Conservation (phyloP, 176 grass and related monocot species). For the Bothriochloa decipiens region DNA sequence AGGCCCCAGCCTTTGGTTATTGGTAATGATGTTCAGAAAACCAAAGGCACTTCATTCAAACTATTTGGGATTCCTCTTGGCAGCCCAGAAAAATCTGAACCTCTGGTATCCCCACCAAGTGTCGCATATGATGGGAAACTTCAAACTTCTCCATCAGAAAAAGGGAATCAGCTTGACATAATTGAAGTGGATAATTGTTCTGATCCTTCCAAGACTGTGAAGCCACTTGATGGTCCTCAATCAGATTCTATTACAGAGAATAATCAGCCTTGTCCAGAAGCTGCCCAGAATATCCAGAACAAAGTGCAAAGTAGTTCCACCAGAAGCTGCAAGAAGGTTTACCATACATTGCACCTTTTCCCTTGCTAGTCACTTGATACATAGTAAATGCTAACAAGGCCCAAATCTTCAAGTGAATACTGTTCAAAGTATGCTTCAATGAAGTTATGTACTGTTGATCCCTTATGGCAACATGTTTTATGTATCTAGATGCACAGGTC, state of each 20-base stretch:
- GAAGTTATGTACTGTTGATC: constrained; percentile 15
- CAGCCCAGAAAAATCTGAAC: constrained; percentile 41
- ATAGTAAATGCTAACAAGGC: not conserved
- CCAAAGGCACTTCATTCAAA: constrained; percentile 51
- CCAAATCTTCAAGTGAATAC: not conserved
- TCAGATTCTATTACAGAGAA: constrained; percentile 38
- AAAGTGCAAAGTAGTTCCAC: constrained; percentile 64
- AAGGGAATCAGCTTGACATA: constrained; percentile 14
- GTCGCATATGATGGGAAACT: constrained; percentile 30
- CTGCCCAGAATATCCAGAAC: constrained; percentile 50
- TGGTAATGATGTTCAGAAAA: constrained; percentile 52
- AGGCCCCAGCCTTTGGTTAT: constrained; percentile 47
- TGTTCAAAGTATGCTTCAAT: constrained; percentile 10
- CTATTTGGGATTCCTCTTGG: constrained; percentile 61
- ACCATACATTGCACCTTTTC: constrained; percentile 25
- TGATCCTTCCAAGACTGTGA: constrained; percentile 49
- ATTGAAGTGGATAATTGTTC: constrained; percentile 40
- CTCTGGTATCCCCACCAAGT: constrained; percentile 44
- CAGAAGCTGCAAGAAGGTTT: constrained; percentile 92
- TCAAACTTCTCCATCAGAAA: constrained; percentile 8
- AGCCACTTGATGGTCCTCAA: constrained; percentile 43
- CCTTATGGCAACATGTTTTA: not conserved
- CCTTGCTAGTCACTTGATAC: constrained; percentile 29
- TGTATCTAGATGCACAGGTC: not conserved
- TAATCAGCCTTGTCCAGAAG: constrained; percentile 42